Percentiles rank a stretch among this genome's conserved stretches.
These are phyloP conservation scores for Solanum pimpinellifolium DNA, from an alignment of 257 asterid species.

Conservation along the genomic window DNA sequence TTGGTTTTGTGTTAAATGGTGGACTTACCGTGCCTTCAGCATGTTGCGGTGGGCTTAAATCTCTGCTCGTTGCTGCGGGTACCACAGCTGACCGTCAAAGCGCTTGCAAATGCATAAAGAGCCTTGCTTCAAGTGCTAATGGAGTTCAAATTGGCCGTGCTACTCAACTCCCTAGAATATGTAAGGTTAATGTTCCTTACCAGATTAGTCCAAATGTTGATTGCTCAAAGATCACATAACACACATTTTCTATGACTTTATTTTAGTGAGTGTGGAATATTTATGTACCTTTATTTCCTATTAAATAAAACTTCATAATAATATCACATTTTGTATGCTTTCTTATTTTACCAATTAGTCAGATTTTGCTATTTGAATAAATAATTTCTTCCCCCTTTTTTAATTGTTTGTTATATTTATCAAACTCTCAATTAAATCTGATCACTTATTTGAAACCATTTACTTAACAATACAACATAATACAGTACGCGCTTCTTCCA, in stretches of 20 bases:
- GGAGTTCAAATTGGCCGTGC: not conserved
- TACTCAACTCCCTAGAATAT: not conserved
- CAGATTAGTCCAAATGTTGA: not conserved
- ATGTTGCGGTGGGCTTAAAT: conserved; percentile 2
- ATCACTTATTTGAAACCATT: too few relatives aligned
- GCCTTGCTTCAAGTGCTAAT: not conserved
- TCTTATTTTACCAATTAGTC: not conserved
- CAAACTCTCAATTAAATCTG: not conserved
- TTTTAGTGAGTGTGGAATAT: not conserved
- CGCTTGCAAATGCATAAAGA: conserved; percentile 3
- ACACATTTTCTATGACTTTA: not conserved
- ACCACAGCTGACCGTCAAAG: not conserved
- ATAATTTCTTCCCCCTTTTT: too few relatives aligned
- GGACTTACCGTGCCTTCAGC: not conserved
- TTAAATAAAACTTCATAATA: not conserved
- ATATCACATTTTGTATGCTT: not conserved
- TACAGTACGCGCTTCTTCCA: too few relatives aligned
- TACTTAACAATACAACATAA: too few relatives aligned
- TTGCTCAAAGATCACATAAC: not conserved
- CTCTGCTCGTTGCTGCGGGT: not conserved
- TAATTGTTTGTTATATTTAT: not conserved
- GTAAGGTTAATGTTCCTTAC: not conserved
- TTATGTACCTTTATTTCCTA: not conserved
- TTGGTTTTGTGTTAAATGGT: not conserved
- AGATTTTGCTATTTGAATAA: not conserved